Evolutionary conservation across 2,329 filamentous ascomycete species (phyloP), one percentile per base, ranked within the genome.

Genomic region (Fusarium sp.): DNA sequence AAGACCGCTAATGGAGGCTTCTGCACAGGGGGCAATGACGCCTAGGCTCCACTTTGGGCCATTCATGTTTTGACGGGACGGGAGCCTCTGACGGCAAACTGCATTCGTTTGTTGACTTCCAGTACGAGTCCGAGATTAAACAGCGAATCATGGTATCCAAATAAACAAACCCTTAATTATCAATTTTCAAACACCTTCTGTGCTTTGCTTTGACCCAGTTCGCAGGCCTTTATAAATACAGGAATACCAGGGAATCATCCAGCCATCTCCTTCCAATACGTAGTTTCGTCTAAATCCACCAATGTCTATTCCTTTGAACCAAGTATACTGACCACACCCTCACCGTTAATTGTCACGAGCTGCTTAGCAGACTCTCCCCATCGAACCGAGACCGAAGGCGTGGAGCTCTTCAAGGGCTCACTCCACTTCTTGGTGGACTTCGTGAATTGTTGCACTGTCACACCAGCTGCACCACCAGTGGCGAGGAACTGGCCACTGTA

Each of bases 401-500:
- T 87, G 4, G 91, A 92, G 77, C 88, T 93, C 74, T 91, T 88
- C 71, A 98, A 84, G 12, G 92, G 91, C 83, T 98, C 94, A 46
- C 90, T 92, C 96, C 96, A 99, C 61, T 87, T 86, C 87, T 97
- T 99, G 66, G 89, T 87, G 55, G 89, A 85, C 86, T 98, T 99
- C 68, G 88, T 87, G 81, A 97, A 99, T 76, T 97, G 92, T 79
- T 96, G 93, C 42, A 99, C 93, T 7, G 92, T 93, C 48, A 98
- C 83, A 28, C 94, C 94, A 46, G 91, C 89, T 6, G 91, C 86
- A 9, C 95, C 95, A 6, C 89, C 92, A 14, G 92, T 92, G 27
- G 94, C 92, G 55, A 99, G 85, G 83, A 92, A 99, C 80, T 98
- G 95, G 45, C 94, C 95, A 9, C 93, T 96, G 83, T 97, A 98